Evolutionary conservation across 305 asterid genomes (phyloP).

Genomic region (Solanum chacoense): DNA sequence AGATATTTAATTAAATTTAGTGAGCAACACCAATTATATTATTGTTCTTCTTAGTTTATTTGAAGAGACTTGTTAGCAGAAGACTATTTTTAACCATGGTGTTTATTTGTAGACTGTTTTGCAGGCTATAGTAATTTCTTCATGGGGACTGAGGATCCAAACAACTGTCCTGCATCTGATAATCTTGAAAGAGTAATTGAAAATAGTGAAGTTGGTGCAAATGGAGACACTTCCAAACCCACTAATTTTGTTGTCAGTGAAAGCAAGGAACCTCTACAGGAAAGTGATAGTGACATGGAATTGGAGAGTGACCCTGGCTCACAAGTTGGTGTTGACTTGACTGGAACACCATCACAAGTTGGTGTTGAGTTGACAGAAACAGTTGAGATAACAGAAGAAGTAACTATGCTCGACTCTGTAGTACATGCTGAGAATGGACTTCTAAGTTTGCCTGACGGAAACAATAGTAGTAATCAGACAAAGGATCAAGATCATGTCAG

Average conservation of each 20-base stretch:
- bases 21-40: background rate
- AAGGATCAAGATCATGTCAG: conserved; percentile 21
- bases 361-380: conserved; percentile 30
- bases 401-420: conserved; percentile 10
- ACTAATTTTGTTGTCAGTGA: conserved; percentile 9
- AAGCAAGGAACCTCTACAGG: conserved; percentile 6
- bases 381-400: conserved; percentile 21
- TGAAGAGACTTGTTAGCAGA: background rate
- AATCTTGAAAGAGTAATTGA: conserved; percentile 29
- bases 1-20: background rate
- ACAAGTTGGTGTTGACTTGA: conserved; percentile 18
- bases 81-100: background rate
- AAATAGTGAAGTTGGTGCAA: conserved; percentile 19
- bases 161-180: conserved; percentile 36
- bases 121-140: background rate
- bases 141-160: conserved; percentile 51
- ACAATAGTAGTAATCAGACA: conserved; percentile 21
- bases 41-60: background rate
- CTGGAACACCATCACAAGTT: conserved; percentile 20
- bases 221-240: conserved; percentile 23
- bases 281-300: conserved; percentile 23
- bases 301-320: conserved; percentile 15
- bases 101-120: background rate
- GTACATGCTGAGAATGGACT: conserved; percentile 26
- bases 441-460: conserved; percentile 27